Percentiles rank a stretch among this genome's conserved stretches.
Conservation (phyloP, 108 stramenopile genomes). For the Fistulifera pelliculosa region DNA sequence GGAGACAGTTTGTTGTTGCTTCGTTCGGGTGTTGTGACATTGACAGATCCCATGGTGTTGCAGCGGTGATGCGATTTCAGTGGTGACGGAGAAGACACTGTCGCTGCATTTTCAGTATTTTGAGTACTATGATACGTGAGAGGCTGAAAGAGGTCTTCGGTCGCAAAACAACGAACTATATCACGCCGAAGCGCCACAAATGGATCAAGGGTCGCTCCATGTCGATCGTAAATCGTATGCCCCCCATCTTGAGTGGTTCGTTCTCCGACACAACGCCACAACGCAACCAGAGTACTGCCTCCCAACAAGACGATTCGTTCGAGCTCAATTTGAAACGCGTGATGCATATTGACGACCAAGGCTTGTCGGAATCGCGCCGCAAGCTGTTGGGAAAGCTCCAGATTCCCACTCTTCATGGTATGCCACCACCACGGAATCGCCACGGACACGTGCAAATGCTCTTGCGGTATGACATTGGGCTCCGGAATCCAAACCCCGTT, state of each 20-base stretch:
- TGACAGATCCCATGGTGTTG: not conserved
- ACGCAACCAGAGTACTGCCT: conserved; percentile 42
- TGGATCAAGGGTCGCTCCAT: conserved; percentile 38
- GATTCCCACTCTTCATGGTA: conserved; percentile 33
- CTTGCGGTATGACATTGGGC: conserved; percentile 28
- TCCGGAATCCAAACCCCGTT: conserved; percentile 37
- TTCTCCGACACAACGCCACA: conserved; percentile 51
- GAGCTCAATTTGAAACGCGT: conserved; percentile 46
- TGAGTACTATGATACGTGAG: conserved; percentile 29
- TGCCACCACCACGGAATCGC: conserved; percentile 65
- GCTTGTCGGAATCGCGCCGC: conserved; percentile 36
- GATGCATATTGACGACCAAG: conserved; percentile 41
- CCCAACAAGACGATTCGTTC: conserved; percentile 48
- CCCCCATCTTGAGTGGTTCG: conserved; percentile 23
- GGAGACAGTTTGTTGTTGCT: conserved; percentile 3
- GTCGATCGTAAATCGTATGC: conserved; percentile 31
- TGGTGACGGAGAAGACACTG: not conserved
- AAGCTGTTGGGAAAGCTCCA: conserved; percentile 26
- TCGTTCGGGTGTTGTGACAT: not conserved
- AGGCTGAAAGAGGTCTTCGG: conserved; percentile 30
- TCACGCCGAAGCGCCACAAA: conserved; percentile 38
- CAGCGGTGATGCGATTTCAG: no score
- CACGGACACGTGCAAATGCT: conserved; percentile 46
- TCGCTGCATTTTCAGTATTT: not conserved
- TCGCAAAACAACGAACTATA: conserved; percentile 49